Percentiles rank a stretch among this genome's conserved stretches.
Conservation (phyloP, 352 stramenopile species). For the Globisporangium camurandrum region DNA sequence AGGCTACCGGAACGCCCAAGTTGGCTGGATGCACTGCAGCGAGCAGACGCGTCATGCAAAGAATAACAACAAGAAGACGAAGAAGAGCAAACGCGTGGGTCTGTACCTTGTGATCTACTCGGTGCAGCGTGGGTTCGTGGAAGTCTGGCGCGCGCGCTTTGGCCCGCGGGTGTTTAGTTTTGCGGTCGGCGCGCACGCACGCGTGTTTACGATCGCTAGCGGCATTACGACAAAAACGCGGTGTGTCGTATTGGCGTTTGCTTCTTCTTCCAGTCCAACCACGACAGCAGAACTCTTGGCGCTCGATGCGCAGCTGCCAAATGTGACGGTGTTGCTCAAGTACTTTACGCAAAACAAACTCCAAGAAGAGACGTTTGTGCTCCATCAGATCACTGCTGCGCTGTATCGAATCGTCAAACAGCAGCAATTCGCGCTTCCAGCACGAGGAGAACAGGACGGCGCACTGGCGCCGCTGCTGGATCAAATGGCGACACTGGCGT, state of each 20-base stretch:
- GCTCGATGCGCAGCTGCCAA: conserved; percentile 43
- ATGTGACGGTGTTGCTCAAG: conserved; percentile 60
- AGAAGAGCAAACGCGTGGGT: conserved; percentile 33
- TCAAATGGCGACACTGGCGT: conserved; percentile 57
- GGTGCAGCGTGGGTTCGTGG: conserved; percentile 70
- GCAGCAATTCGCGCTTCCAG: conserved; percentile 1
- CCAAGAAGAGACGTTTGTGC: conserved; percentile 80
- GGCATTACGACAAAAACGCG: conserved; percentile 20
- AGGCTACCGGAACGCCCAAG: conserved; percentile 78
- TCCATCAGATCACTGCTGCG: conserved; percentile 70
- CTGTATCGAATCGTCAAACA: conserved; percentile 72
- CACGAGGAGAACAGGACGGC: conserved; percentile 41
- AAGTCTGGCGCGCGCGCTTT: conserved; percentile 76
- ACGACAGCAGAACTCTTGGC: conserved; percentile 47
- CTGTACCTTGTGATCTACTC: conserved; percentile 85
- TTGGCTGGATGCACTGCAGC: conserved; percentile 68
- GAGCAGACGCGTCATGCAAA: conserved; percentile 44
- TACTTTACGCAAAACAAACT: conserved; percentile 85
- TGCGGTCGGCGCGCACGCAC: conserved; percentile 55
- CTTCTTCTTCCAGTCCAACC: conserved; percentile 18
- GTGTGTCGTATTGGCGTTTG: conserved; percentile 52
- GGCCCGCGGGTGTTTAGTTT: conserved; percentile 69
- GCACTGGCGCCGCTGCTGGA: conserved; percentile 42
- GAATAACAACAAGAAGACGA: no score
- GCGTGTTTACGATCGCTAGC: conserved; percentile 57